phyloP scores from a whole-genome alignment of 2,329 filamentous ascomycete species.

The Botrytis paeoniae region DNA sequence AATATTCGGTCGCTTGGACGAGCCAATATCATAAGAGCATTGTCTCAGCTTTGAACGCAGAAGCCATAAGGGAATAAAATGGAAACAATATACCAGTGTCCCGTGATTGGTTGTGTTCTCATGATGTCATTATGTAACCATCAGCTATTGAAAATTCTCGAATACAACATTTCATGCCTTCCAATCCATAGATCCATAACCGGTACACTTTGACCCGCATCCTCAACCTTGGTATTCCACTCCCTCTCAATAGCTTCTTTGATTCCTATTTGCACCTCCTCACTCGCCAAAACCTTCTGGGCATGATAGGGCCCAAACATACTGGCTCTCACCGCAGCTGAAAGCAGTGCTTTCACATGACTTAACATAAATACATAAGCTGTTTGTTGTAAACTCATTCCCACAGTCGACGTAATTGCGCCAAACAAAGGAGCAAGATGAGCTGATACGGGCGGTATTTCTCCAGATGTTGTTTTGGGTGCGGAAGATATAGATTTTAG shows the following conservation, averaged over 20 bases:
- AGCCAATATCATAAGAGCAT: neutral
- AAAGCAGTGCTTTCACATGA: slow-evolving; percentile 73
- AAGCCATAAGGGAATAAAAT: neutral
- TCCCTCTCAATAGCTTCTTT: slow-evolving; percentile 56
- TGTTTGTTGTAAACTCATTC: slow-evolving; percentile 58
- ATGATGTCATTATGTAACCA: neutral
- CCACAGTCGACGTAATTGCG: slow-evolving; percentile 59
- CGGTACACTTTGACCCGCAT: slow-evolving; percentile 72
- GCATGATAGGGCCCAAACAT: slow-evolving; percentile 79
- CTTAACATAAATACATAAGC: slow-evolving; percentile 74
- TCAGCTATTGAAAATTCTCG: slow-evolving; percentile 81
- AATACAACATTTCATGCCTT: slow-evolving; percentile 78
- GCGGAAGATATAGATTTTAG: slow-evolving; percentile 30
- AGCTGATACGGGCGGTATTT: slow-evolving; percentile 49
- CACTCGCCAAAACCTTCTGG: slow-evolving; percentile 66
- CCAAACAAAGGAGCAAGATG: slow-evolving; percentile 73
- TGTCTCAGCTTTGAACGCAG: neutral
- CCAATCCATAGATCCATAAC: slow-evolving; percentile 81
- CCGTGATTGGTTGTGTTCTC: neutral
- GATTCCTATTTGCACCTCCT: slow-evolving; percentile 56
- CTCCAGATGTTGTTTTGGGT: slow-evolving; percentile 19
- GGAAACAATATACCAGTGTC: neutral
- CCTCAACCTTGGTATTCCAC: slow-evolving; percentile 57
- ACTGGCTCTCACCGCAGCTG: slow-evolving; percentile 72
- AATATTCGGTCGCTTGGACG: slow-evolving; percentile 1